Percentiles rank a stretch among this genome's conserved stretches.
These are phyloP conservation scores for Phytophthora nicotianae DNA, from an alignment of 352 stramenopile species.

Conservation along the genomic window DNA sequence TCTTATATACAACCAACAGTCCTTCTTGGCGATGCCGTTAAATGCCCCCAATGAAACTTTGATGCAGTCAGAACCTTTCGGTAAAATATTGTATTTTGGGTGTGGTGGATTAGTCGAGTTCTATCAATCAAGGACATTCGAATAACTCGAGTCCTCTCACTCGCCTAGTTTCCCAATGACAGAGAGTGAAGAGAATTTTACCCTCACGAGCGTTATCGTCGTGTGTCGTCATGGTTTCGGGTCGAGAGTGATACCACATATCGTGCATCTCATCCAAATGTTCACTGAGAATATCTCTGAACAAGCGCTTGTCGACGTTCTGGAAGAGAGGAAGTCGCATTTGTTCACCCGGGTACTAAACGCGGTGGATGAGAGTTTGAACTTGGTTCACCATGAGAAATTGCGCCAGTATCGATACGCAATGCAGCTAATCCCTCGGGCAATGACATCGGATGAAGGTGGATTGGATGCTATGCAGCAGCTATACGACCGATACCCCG, in stretches of 20 bases:
- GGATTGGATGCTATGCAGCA: constrained; percentile 10
- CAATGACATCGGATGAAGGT: constrained; percentile 1
- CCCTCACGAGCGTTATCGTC: constrained; percentile 5
- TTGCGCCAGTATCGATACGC: constrained; percentile 19
- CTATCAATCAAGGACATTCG: background rate
- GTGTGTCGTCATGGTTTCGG: background rate
- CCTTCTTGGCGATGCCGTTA: no score
- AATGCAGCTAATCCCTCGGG: constrained; percentile 8
- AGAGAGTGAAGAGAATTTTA: background rate
- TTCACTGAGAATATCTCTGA: constrained; percentile 1
- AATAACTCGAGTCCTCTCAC: background rate
- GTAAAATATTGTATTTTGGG: no score
- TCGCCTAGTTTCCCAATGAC: background rate
- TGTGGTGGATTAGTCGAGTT: background rate
- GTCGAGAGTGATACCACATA: constrained; percentile 4
- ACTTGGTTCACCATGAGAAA: constrained; percentile 18
- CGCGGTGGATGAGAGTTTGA: constrained; percentile 8
- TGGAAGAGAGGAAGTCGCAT: constrained; percentile 2
- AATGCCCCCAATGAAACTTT: no score
- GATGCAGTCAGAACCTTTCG: no score
- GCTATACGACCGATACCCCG: background rate
- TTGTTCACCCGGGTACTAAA: constrained; percentile 6
- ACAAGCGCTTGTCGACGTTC: background rate
- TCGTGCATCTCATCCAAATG: constrained; percentile 5
- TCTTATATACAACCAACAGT: no score